These are phyloP conservation scores for Aspergillus nanangensis DNA, from an alignment of 495 filamentous ascomycete genomes.

Conservation along the genomic window DNA sequence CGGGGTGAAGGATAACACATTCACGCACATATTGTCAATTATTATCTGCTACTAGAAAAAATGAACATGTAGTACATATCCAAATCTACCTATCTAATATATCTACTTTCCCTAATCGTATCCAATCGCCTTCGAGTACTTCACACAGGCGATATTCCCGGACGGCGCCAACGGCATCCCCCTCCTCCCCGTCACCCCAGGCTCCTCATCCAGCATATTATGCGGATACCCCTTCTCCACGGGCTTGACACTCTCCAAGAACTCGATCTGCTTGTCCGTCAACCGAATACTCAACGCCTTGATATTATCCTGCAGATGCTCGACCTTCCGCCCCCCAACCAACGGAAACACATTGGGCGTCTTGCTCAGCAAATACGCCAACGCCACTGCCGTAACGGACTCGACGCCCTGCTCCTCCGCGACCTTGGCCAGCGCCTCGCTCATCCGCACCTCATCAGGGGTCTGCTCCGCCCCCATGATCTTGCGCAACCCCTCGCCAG, in stretches of 20 bases:
- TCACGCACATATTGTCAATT: not conserved
- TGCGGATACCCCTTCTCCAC: conserved; percentile 34
- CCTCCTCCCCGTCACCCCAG: conserved; percentile 25
- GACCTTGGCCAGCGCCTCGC: conserved; percentile 46
- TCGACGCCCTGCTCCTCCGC: conserved; percentile 43
- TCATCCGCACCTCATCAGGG: conserved; percentile 38
- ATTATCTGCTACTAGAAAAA: too few species aligned
- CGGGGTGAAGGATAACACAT: not conserved
- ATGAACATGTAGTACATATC: not conserved
- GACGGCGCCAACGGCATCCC: conserved; percentile 31
- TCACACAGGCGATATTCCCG: conserved; percentile 44
- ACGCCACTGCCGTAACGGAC: conserved; percentile 52
- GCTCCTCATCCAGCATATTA: conserved; percentile 25
- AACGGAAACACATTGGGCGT: conserved; percentile 74
- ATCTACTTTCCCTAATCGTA: conserved; percentile 8
- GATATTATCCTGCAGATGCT: conserved; percentile 62
- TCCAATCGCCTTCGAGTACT: conserved; percentile 23
- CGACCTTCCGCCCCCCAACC: conserved; percentile 61
- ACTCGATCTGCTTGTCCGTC: conserved; percentile 50
- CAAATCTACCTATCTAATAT: not conserved
- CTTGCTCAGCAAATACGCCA: conserved; percentile 73
- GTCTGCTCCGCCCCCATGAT: conserved; percentile 14
- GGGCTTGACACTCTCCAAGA: conserved; percentile 45
- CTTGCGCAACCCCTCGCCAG: conserved; percentile 20
- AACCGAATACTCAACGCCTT: conserved; percentile 51